Evolutionary conservation across 2,329 filamentous ascomycete genomes (phyloP).

Genomic region (Beauveria sp.): DNA sequence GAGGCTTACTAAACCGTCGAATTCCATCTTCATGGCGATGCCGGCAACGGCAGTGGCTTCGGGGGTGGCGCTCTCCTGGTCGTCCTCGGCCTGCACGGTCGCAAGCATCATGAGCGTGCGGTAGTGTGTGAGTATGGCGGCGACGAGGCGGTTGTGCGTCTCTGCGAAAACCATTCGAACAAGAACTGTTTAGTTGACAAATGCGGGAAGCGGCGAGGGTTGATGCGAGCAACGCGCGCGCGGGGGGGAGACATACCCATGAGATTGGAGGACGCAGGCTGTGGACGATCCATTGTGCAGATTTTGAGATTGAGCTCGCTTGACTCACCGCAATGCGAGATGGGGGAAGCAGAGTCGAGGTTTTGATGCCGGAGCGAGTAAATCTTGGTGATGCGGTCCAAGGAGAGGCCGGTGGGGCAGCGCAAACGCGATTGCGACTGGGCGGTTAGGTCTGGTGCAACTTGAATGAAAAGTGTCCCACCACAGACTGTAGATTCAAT

Average conservation of each 20-base stretch:
- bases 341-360: background rate
- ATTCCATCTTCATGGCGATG: slow-evolving; percentile 38
- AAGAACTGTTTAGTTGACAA: too few species aligned
- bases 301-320: background rate
- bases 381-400: background rate
- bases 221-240: background rate
- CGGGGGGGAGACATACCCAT: slow-evolving; percentile 22
- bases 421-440: background rate
- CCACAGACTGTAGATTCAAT: background rate
- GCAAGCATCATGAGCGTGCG: slow-evolving; percentile 36
- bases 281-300: slow-evolving; percentile 26
- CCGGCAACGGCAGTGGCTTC: slow-evolving; percentile 35
- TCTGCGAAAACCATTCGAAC: slow-evolving; percentile 20
- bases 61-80: slow-evolving; percentile 31
- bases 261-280: slow-evolving; percentile 26
- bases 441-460: background rate
- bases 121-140: slow-evolving; percentile 37
- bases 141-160: slow-evolving; percentile 37
- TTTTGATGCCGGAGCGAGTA: background rate
- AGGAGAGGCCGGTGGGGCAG: background rate
- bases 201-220: background rate
- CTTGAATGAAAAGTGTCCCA: background rate
- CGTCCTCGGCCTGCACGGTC: slow-evolving; percentile 34
- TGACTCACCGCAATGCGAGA: background rate
- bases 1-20: slow-evolving; percentile 31